phyloP scores from a whole-genome alignment of 148 eudicot species.

The Diospyros lotus region DNA sequence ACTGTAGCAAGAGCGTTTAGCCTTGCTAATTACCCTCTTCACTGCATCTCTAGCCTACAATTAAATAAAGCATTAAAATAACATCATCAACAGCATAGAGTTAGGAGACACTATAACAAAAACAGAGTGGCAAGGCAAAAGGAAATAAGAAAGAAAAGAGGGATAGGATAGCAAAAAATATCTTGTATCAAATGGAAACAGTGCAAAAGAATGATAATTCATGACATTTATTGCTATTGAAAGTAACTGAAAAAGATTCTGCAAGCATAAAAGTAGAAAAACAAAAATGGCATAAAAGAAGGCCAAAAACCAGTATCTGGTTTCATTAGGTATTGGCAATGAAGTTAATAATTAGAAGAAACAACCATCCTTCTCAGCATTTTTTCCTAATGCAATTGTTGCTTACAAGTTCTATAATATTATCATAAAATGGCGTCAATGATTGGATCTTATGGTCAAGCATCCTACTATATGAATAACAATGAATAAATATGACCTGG shows the following conservation, averaged over 20 bases:
- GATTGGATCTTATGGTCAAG: too few relatives aligned
- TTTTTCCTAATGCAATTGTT: background rate
- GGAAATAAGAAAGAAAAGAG: background rate
- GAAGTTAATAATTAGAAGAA: conserved; percentile 2
- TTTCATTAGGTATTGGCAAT: background rate
- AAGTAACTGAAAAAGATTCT: background rate
- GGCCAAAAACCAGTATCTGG: background rate
- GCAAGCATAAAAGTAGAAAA: background rate
- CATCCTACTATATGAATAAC: too few relatives aligned
- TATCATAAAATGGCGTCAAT: background rate
- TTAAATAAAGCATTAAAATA: conserved; percentile 6
- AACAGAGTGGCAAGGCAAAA: conserved; percentile 3
- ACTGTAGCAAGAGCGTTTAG: conserved; percentile 44
- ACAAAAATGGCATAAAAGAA: background rate
- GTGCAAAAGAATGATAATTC: background rate
- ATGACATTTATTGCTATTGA: background rate
- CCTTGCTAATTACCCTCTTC: conserved; percentile 42
- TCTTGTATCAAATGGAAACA: too few relatives aligned
- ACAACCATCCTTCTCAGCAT: background rate
- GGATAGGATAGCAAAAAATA: too few relatives aligned
- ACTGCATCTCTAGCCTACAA: conserved; percentile 48
- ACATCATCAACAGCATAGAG: background rate
- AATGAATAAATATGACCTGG: background rate
- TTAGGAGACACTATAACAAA: background rate
- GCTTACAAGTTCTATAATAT: conserved; percentile 2